These are phyloP conservation scores for Rhytidiadelphus loreus DNA, from an alignment of 225 moss, liverwort and hornwort species.

Conservation along the genomic window DNA sequence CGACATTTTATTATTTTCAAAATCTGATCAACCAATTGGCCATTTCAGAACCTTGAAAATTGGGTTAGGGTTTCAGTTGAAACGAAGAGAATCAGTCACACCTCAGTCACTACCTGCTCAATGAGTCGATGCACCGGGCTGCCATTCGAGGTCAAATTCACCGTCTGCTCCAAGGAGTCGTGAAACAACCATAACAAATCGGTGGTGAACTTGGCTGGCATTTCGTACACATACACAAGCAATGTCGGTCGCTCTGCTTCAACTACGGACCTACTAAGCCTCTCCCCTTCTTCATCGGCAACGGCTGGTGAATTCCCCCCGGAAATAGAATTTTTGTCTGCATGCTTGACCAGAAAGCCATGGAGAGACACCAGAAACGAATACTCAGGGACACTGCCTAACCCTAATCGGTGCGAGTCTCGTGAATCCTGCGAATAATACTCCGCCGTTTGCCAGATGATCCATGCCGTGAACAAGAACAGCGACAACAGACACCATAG, in stretches of 20 bases:
- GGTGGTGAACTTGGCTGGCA: constrained; percentile 51
- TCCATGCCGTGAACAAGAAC: not conserved
- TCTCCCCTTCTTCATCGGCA: not conserved
- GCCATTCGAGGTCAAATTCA: constrained; percentile 42
- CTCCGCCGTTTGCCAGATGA: constrained; percentile 1
- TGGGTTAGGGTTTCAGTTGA: not conserved
- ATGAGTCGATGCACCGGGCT: constrained; percentile 54
- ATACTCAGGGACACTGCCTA: not conserved
- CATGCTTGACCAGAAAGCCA: not conserved
- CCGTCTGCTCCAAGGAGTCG: constrained; percentile 15
- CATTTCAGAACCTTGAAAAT: not conserved
- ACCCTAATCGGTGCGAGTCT: not conserved
- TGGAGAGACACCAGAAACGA: constrained; percentile 20
- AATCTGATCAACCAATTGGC: not conserved
- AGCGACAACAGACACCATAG: not conserved
- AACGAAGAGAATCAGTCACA: not conserved
- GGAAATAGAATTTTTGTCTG: not conserved
- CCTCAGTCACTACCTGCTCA: constrained; percentile 12
- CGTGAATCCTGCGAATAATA: not conserved
- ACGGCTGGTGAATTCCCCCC: not conserved
- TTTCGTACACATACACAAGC: constrained; percentile 40
- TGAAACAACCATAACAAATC: constrained; percentile 34
- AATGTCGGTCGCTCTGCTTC: not conserved
- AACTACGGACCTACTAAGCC: not conserved
- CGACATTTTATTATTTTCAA: not conserved